phyloP scores from a whole-genome alignment of 345 rosid genomes.

The Syzygium jambos region DNA sequence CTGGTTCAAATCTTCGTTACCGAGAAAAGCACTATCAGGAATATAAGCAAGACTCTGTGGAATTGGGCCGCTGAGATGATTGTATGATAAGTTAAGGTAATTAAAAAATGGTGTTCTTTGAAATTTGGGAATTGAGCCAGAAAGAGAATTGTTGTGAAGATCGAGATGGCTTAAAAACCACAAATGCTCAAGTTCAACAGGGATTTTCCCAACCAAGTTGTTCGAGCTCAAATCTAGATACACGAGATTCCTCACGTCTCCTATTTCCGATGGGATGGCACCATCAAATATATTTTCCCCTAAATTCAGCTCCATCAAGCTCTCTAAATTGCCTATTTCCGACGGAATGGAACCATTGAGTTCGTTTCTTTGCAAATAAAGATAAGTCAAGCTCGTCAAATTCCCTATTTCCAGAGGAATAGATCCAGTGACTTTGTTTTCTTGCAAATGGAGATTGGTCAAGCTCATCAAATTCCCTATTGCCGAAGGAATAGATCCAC shows the following conservation, averaged over 20 bases:
- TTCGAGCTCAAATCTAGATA: not conserved
- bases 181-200: not conserved
- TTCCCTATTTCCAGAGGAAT: not conserved
- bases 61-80: not conserved
- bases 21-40: no score
- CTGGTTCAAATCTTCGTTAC: fast-evolving
- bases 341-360: not conserved
- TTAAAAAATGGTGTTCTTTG: fast-evolving
- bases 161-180: fast-evolving
- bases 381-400: fast-evolving
- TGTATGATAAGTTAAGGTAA: not conserved
- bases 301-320: fast-evolving
- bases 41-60: no score
- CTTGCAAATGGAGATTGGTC: fast-evolving
- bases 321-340: not conserved
- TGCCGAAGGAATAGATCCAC: not conserved
- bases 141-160: not conserved
- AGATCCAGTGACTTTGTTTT: not conserved
- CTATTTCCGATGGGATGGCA: not conserved
- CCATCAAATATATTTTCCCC: fast-evolving
- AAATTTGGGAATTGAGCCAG: not conserved
- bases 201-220: not conserved
- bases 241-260: fast-evolving
- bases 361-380: not conserved
- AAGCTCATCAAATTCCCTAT: not conserved